A percentile compares a stretch with the other conserved stretches of the same genome.
phyloP scores from a whole-genome alignment of 2,329 filamentous ascomycete genomes.

The Pseudogymnoascus sp. region DNA sequence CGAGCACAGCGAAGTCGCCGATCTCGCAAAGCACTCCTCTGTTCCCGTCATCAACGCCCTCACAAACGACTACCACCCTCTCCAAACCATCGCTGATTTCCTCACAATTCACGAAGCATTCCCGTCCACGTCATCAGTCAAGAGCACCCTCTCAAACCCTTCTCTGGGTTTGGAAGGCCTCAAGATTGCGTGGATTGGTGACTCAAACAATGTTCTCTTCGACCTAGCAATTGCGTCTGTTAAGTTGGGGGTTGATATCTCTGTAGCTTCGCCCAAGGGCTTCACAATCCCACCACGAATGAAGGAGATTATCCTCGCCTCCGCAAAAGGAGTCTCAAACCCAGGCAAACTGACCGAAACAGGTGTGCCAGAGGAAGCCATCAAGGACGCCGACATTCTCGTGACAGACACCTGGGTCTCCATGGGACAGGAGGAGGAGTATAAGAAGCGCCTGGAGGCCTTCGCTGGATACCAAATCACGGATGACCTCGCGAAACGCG shows the following conservation, averaged over 20 bases:
- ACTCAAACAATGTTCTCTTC: slow-evolving; percentile 95
- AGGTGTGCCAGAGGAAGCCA: slow-evolving; percentile 70
- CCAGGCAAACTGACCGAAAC: slow-evolving; percentile 69
- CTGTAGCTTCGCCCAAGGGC: slow-evolving; percentile 77
- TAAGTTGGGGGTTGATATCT: slow-evolving; percentile 79
- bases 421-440: slow-evolving; percentile 93
- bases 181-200: slow-evolving; percentile 93
- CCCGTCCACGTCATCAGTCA: slow-evolving; percentile 36
- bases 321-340: slow-evolving; percentile 48
- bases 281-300: slow-evolving; percentile 76
- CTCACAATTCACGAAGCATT: slow-evolving; percentile 81
- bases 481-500: slow-evolving; percentile 70
- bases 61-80: slow-evolving; percentile 84
- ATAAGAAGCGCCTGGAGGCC: slow-evolving; percentile 65
- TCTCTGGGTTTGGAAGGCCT: slow-evolving; percentile 67
- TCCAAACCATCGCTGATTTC: slow-evolving; percentile 92
- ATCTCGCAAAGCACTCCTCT: slow-evolving; percentile 62
- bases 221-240: slow-evolving; percentile 82
- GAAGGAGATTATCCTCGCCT: slow-evolving; percentile 61
- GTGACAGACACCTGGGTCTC: slow-evolving; percentile 98
- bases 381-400: slow-evolving; percentile 79
- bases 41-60: slow-evolving; percentile 84
- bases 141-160: slow-evolving; percentile 14
- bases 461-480: slow-evolving; percentile 93
- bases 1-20: slow-evolving; percentile 66